Evolutionary conservation across 2,329 filamentous ascomycete genomes (phyloP).

Genomic region (Neofusicoccum ribis): DNA sequence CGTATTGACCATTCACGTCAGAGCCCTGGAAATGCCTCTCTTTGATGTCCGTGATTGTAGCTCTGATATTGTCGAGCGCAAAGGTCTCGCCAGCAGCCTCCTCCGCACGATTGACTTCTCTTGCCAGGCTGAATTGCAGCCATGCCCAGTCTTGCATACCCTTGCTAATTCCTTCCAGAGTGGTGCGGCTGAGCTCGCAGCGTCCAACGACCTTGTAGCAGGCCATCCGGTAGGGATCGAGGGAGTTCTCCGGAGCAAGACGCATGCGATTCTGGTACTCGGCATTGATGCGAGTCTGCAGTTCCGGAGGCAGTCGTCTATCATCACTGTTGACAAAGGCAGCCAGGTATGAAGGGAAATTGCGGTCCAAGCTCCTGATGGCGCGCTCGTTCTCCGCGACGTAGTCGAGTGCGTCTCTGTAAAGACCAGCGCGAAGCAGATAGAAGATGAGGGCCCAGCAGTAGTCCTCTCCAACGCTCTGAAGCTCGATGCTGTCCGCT

Average conservation of each 20-base stretch:
- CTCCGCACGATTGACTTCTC: constrained; percentile 62
- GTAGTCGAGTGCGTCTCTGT: constrained; percentile 82
- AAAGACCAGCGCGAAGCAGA: constrained; percentile 79
- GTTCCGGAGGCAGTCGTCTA: constrained; percentile 71
- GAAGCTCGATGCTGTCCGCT: constrained; percentile 76
- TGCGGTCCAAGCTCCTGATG: constrained; percentile 88
- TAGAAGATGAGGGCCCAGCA: constrained; percentile 96
- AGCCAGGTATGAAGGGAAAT: constrained; percentile 84
- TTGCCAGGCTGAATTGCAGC: constrained; percentile 64
- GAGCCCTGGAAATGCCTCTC: constrained; percentile 80
- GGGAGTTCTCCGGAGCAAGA: constrained; percentile 80
- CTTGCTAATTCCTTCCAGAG: constrained; percentile 58
- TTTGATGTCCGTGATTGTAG: constrained; percentile 83
- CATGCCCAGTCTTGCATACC: constrained; percentile 68
- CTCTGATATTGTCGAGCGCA: constrained; percentile 68
- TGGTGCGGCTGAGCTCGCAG: constrained; percentile 60
- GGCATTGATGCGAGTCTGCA: constrained; percentile 84
- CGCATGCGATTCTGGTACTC: constrained; percentile 85
- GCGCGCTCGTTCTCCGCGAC: constrained; percentile 75
- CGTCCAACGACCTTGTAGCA: constrained; percentile 97
- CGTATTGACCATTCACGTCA: constrained; percentile 79
- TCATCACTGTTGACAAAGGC: constrained; percentile 78
- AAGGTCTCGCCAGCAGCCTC: constrained; percentile 64
- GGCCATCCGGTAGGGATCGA: constrained; percentile 93
- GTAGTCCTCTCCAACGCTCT: constrained; percentile 68